phyloP scores from a whole-genome alignment of 176 grass and related monocot genomes.

The Miscanthus lutarioriparius region DNA sequence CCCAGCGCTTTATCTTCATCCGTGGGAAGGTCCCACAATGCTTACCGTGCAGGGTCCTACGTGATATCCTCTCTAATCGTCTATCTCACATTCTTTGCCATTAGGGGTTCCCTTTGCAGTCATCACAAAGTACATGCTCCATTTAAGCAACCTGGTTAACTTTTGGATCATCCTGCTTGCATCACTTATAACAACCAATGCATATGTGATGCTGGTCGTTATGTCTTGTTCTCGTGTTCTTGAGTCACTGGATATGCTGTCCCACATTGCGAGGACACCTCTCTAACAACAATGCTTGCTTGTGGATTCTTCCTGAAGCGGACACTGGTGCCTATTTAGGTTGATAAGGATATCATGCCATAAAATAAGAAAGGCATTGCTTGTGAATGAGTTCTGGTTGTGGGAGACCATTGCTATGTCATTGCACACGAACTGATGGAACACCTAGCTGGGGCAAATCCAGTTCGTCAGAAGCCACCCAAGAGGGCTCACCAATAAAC shows the following conservation, averaged over 20 bases:
- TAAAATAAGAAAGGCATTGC: constrained; percentile 88
- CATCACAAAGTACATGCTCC: constrained; percentile 71
- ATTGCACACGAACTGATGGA: too few species aligned
- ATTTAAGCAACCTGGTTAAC: constrained; percentile 55
- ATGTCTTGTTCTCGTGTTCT: too few species aligned
- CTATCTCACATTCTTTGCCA: constrained; percentile 60
- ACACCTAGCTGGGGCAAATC: too few species aligned
- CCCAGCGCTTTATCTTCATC: constrained; percentile 88
- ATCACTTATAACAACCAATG: constrained; percentile 77
- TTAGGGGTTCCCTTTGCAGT: constrained; percentile 70
- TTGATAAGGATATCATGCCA: constrained; percentile 64
- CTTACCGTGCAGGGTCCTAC: constrained; percentile 82
- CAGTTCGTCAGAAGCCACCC: too few species aligned
- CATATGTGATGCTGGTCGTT: constrained; percentile 79
- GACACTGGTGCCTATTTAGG: too few species aligned
- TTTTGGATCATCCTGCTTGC: constrained; percentile 70
- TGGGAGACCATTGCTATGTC: constrained; percentile 44
- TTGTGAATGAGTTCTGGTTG: constrained; percentile 87
- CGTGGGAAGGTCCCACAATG: constrained; percentile 77
- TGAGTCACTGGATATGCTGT: constrained; percentile 75
- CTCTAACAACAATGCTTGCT: constrained; percentile 70
- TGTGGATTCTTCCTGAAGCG: constrained; percentile 84
- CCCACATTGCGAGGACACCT: constrained; percentile 56
- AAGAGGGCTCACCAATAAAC: too few species aligned
- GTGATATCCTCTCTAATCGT: constrained; percentile 75